Evolutionary conservation across 2,329 filamentous ascomycete species (phyloP), one percentile per base, ranked within the genome.

Genomic region (Fusarium sacchari): DNA sequence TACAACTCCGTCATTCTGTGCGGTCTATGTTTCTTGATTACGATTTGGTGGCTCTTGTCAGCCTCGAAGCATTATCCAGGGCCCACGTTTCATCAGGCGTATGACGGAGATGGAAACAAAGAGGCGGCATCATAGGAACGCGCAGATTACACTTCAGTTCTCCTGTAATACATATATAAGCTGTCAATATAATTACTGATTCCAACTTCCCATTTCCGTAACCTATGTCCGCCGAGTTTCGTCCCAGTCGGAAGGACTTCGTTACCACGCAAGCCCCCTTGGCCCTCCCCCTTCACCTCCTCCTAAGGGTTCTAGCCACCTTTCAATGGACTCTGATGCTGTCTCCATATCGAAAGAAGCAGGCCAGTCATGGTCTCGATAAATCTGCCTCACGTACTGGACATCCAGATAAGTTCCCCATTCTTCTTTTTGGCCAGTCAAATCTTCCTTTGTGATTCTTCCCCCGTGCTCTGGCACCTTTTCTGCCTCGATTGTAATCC

Each of bases 1-100:
- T 78, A 78, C 15, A 78, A 78, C 20, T 78, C 67, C 2, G 76
- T 78, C 0, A 78, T 78, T 40, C 55, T 78, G 0, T 58, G 42
- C 6, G 76, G 76, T 0, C 52, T 78, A 0, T 43, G 75, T 6
- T 49, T 72, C 8, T 40, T 78, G 30, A 74, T 76, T 20, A 58
- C 61, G 0, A 6, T 71, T 0, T 78, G 76, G 76, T 78, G 76
- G 76, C 14, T 78, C 0, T 17, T 59, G 2, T 71, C 75, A 42
- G 76, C 76, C 10, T 65, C 40, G 3, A 76, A 59, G 10, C 66
- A 76, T 52, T 78, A 78, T 13, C 67, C 67, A 0, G 75, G 76
- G 1, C 75, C 76, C 1, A 66, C 68, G 8, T 75, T 78, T 14
- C 60, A 61, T 9, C 52, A 71, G 15, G 17, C 34, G 3, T 24